Evolutionary conservation across 75 land plant species (phyloP).

Genomic region (Picea sitchensis): DNA sequence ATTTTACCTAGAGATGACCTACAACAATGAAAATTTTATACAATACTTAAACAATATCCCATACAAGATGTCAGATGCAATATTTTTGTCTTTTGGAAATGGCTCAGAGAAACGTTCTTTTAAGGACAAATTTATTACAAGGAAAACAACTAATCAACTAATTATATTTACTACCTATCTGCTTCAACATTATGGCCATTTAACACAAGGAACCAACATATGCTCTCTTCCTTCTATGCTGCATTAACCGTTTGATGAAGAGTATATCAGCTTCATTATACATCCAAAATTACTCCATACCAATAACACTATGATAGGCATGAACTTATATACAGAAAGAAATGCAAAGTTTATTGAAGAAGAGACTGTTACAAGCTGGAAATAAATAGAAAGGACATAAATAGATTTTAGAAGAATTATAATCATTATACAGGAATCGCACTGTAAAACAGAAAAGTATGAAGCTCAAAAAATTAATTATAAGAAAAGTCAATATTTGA

Average conservation of each 20-base stretch:
- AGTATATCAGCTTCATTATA: too few relatives aligned
- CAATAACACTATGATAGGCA: too few relatives aligned
- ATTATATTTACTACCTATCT: not conserved
- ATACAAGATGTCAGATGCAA: not conserved
- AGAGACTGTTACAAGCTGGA: too few relatives aligned
- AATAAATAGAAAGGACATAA: too few relatives aligned
- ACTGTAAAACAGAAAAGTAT: not conserved
- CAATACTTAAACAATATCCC: not conserved
- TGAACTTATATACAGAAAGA: too few relatives aligned
- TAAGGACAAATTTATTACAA: not conserved
- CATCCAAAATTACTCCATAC: too few relatives aligned
- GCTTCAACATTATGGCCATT: not conserved
- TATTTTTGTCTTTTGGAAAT: not conserved
- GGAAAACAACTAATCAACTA: not conserved
- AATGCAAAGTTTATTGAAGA: too few relatives aligned
- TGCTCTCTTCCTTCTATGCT: too few relatives aligned
- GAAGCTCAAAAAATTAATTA: not conserved
- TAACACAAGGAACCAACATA: not conserved
- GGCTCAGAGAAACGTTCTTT: not conserved
- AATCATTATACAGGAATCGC: too few relatives aligned
- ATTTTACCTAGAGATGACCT: not conserved
- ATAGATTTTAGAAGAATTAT: too few relatives aligned
- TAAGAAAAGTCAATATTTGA: not conserved
- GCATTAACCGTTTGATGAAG: too few relatives aligned
- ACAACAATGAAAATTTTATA: not conserved